Evolutionary conservation across 805 yeast genomes (phyloP), one percentile per base, ranked within the genome.

Genomic region (Yarrowia sp.): DNA sequence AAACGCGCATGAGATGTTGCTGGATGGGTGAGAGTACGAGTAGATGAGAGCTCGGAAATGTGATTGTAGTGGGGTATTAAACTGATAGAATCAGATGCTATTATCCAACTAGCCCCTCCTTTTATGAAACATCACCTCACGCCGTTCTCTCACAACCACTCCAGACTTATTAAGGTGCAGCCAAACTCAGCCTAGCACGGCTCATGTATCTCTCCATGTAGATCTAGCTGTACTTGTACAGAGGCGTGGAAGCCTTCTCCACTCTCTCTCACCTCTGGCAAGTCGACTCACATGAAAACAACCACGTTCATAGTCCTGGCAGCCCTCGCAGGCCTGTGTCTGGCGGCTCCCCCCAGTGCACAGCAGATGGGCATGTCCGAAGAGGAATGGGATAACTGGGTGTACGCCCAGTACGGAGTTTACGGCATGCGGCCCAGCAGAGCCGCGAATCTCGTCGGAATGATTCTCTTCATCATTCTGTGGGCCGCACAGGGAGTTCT

Each of bases 391-490:
- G 36, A 19, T 9, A 2, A 5, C n/a, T 48, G 46, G 55, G 16
- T 63, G 8, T 63, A 63, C 38, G 26, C 4, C 11, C 45, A 48
- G 43, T 63, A 38, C 15, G 67, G 67, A 8, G 67, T 63, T 19
- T 63, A 63, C 46, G 86, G 84, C 45, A 78, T 79, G 74, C 73
- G 73, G 32, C 92, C 93, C 3, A 80, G 82, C 56, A 71, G 80
- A 3, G 84, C 84, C 3, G 91, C 88, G 19, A 91, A 91, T 74
- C 68, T 82, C 14, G 84, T 87, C 0, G 85, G 88, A 73, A 76
- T 87, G 3, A 83, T 82, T 2, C 76, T 89, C 0, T 89, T 87
- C 81, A 85, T 82, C 5, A 36, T 88, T 0, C 76, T 84, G 10
- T 76, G 86, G 26, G 69, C 76, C 0, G 67, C 74, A 26, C 89